Base-by-base conservation (phyloP, 2,329 filamentous ascomycete genomes). In the Grosmannia clavigera region DNA sequence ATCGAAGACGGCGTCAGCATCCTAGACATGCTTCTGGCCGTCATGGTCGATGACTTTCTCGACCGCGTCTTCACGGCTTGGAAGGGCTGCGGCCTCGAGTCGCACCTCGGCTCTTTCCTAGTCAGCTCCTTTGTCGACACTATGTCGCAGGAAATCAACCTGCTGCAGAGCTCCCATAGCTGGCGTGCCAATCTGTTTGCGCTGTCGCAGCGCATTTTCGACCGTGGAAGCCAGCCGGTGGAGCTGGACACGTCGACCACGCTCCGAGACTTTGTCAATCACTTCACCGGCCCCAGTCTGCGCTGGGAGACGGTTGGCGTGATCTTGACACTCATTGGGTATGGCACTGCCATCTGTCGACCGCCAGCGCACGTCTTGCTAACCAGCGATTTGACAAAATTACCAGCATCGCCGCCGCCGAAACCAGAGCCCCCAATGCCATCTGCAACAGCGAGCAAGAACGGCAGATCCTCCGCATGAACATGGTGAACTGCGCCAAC, bases 291-390 rank as follows among this genome's bases (percentile, higher is more conserved):
- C 29, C 54, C 11, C 3, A 50, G 58, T 19, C 40, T 61, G 9
- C 54, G 60, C 1, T 61, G 60, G 60, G 60, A 61, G 27, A 59
- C 58, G 5, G 50, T 61, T 11, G 60, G 60, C 10, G 38, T 61
- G 10, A 52, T 61, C 7, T 11, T 59, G 31, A 58, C 60, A 3
- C 50, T 59, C 4, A 58, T 58, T 2, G 60, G 60, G 50, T 54
- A 38, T 29, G 50, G 12, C 27, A 9, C 5, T 25, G 11, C 22
- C 10, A 27, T n/a, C 19, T 25, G 2, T 3, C n/a, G 46, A 10
- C 22, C 22, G 9, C n/a, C 46, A 48, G 25, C 19, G 22, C n/a
- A 48, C 46, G 46, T n/a, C n/a, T 11, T 22, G 46, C 46, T 48
- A 48, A 48, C 22, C 46, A n/a, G 46, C 10, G 43, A 46, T 5